Conservation (phyloP, 2,329 filamentous ascomycete genomes). For the Aspergillus amoenus region DNA sequence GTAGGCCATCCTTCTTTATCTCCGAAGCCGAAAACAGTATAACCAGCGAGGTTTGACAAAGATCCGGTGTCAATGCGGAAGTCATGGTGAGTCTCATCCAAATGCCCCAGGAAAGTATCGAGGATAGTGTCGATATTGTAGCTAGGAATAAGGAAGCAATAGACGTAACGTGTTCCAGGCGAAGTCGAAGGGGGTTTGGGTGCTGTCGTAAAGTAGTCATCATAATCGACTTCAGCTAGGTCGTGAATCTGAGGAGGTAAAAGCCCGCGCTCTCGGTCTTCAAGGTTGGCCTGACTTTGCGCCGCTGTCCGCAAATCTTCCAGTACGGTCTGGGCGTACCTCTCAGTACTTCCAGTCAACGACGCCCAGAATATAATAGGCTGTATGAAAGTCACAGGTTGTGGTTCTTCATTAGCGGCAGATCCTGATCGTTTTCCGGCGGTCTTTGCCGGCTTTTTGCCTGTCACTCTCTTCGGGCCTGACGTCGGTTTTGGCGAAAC, state of each 20-base stretch:
- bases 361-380: conserved; percentile 86
- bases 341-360: conserved; percentile 78
- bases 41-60: conserved; percentile 73
- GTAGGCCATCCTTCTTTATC: conserved; percentile 90
- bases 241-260: conserved; percentile 68
- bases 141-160: conserved; percentile 80
- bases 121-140: conserved; percentile 96
- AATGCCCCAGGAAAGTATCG: conserved; percentile 80
- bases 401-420: conserved; percentile 16
- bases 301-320: conserved; percentile 51
- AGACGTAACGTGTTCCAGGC: conserved; percentile 64
- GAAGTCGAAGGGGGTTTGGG: conserved; percentile 59
- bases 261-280: conserved; percentile 34
- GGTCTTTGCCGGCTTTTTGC: conserved; percentile 33
- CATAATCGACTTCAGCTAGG: conserved; percentile 82
- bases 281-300: conserved; percentile 23
- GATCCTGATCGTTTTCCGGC: conserved; percentile 21
- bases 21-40: conserved; percentile 91
- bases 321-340: conserved; percentile 65
- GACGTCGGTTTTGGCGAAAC: conserved; percentile 18
- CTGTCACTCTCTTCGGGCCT: conserved; percentile 36
- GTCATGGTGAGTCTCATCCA: conserved; percentile 92
- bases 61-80: conserved; percentile 93
- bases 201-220: conserved; percentile 82
- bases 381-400: conserved; percentile 48